Evolutionary conservation across 306 rosid genomes (phyloP).

Genomic region (Rubus parviflorus): DNA sequence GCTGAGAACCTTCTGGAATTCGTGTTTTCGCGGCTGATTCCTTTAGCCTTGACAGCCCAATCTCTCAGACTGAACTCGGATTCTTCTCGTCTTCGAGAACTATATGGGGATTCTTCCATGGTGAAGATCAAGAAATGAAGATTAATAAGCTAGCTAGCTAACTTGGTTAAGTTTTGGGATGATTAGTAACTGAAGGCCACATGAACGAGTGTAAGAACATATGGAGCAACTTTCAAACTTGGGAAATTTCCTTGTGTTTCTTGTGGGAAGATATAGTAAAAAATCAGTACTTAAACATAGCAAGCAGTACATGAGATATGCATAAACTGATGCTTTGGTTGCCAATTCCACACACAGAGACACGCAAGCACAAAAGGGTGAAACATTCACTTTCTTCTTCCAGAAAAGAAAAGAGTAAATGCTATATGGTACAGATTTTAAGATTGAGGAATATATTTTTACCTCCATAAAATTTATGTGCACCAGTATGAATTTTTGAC

Average conservation of each 20-base stretch:
- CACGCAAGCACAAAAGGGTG: constrained; percentile 4
- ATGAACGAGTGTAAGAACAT: background rate
- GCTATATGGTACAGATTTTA: background rate
- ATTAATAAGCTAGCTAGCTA: background rate
- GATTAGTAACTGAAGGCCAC: background rate
- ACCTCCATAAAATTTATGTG: background rate
- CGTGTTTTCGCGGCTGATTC: constrained; percentile 50
- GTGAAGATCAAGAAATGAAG: constrained; percentile 36
- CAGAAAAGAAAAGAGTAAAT: background rate
- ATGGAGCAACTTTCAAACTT: constrained; percentile 1
- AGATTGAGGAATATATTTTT: background rate
- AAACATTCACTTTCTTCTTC: constrained; percentile 16
- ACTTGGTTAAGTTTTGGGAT: background rate
- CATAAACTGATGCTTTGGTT: background rate
- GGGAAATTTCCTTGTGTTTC: background rate
- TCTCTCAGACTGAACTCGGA: constrained; percentile 69
- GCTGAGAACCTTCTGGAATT: constrained; percentile 79
- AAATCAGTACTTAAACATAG: background rate
- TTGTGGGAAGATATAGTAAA: background rate
- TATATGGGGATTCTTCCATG: constrained; percentile 48
- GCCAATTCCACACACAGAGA: background rate
- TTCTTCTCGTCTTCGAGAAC: constrained; percentile 52
- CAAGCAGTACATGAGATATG: constrained; percentile 2
- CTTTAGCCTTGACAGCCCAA: constrained; percentile 55
- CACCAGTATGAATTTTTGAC: background rate